These are phyloP conservation scores for Globisporangium apiculatum DNA, from an alignment of 352 stramenopile genomes.

Conservation along the genomic window DNA sequence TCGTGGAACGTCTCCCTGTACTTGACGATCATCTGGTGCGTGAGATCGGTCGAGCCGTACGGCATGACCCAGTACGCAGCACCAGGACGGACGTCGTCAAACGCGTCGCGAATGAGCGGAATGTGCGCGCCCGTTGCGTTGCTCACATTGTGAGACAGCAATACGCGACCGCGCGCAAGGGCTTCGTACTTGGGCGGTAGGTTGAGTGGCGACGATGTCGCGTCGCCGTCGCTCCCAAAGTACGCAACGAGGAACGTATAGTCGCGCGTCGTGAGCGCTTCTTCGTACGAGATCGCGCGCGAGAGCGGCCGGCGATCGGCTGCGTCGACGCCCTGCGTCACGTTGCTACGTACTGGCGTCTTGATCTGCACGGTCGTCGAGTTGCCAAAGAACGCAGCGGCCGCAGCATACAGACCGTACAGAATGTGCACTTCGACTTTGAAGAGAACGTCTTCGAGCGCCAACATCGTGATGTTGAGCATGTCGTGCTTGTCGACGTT, in stretches of 20 bases:
- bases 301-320: constrained; percentile 73
- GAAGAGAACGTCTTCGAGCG: constrained; percentile 94
- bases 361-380: constrained; percentile 84
- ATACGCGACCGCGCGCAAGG: constrained; percentile 90
- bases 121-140: constrained; percentile 39
- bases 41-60: constrained; percentile 55
- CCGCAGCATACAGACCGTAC: constrained; percentile 87
- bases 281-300: constrained; percentile 79
- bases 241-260: constrained; percentile 92
- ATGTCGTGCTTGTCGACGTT: constrained; percentile 91
- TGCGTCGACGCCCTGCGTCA: constrained; percentile 50
- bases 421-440: constrained; percentile 95
- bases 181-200: constrained; percentile 91
- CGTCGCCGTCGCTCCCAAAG: constrained; percentile 45
- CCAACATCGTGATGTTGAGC: constrained; percentile 92
- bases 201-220: constrained; percentile 87
- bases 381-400: constrained; percentile 89
- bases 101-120: constrained; percentile 72
- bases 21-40: constrained; percentile 87
- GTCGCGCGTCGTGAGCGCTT: constrained; percentile 60
- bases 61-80: constrained; percentile 68
- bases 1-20: constrained; percentile 96
- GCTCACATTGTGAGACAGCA: constrained; percentile 92
- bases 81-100: constrained; percentile 42
- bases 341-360: constrained; percentile 58